Percentiles rank a stretch among this genome's conserved stretches.
Conservation (phyloP, 306 rosid species). For the Luffa aegyptiaca region DNA sequence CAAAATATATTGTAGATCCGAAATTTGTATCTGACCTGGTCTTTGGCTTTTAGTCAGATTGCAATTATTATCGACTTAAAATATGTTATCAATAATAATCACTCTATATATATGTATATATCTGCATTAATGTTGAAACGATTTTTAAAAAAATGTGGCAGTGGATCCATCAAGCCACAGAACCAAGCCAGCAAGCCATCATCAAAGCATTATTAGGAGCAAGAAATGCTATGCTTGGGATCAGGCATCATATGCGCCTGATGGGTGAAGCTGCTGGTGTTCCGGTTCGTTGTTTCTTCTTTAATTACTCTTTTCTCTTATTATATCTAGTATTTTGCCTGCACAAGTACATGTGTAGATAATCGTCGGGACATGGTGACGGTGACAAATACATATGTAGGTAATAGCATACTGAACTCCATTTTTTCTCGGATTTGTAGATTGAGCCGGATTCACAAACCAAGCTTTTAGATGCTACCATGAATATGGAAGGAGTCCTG, state of each 20-base stretch:
- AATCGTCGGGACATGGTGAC: neutral
- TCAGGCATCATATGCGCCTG: conserved; percentile 64
- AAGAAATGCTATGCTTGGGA: conserved; percentile 71
- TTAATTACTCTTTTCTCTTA: neutral
- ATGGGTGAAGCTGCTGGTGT: conserved; percentile 96
- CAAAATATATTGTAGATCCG: neutral
- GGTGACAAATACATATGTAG: neutral
- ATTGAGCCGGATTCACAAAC: conserved; percentile 94
- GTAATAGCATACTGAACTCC: neutral
- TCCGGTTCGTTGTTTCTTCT: conserved; percentile 54
- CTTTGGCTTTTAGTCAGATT: neutral
- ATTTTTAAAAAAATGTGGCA: conserved; percentile 25
- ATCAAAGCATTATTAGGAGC: conserved; percentile 64
- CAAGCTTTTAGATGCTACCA: conserved; percentile 65
- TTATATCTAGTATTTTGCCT: neutral
- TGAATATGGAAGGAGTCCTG: conserved; percentile 88
- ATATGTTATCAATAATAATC: neutral
- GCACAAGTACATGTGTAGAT: neutral
- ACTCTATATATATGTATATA: neutral
- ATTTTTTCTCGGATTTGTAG: conserved; percentile 28
- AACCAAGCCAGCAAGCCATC: conserved; percentile 43
- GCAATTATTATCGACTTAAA: neutral
- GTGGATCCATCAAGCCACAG: conserved; percentile 79
- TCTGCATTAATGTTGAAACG: neutral
- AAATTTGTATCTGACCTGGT: neutral